Evolutionary conservation across 495 filamentous ascomycete species (phyloP).

Genomic region (Trichoderma erinaceum): DNA sequence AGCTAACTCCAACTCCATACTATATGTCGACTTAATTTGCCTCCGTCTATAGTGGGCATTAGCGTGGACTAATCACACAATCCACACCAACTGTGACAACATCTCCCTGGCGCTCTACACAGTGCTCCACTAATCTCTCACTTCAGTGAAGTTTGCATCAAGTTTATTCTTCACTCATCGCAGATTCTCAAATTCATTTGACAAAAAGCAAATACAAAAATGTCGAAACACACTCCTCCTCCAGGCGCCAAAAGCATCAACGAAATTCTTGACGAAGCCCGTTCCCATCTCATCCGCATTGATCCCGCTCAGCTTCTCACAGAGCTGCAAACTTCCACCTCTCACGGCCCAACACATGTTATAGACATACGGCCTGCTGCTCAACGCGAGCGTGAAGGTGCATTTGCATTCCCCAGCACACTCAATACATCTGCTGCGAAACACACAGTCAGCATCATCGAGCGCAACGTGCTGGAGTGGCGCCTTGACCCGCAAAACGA

Average conservation of each 20-base stretch:
- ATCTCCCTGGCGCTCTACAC: background rate
- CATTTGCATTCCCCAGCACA: background rate
- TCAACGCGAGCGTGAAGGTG: slow-evolving; percentile 4
- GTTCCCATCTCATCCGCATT: background rate
- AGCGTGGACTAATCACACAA: background rate
- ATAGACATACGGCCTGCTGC: background rate
- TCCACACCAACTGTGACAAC: background rate
- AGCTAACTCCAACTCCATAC: no score
- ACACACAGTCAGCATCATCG: background rate
- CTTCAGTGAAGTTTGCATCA: background rate
- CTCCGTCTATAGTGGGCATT: no score
- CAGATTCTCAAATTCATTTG: background rate
- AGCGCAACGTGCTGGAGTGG: slow-evolving; percentile 9
- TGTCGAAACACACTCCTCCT: background rate
- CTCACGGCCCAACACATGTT: background rate
- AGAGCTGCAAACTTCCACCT: background rate
- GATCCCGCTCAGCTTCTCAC: background rate
- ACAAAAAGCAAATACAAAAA: background rate
- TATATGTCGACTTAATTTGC: no score
- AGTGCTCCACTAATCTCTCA: background rate
- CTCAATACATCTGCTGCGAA: background rate
- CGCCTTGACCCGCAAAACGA: slow-evolving; percentile 2
- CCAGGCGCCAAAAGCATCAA: slow-evolving; percentile 3
- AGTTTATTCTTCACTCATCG: background rate
- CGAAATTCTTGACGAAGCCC: background rate